Base-by-base conservation (phyloP, 805 yeast species). In the Kazachstania martiniae region DNA sequence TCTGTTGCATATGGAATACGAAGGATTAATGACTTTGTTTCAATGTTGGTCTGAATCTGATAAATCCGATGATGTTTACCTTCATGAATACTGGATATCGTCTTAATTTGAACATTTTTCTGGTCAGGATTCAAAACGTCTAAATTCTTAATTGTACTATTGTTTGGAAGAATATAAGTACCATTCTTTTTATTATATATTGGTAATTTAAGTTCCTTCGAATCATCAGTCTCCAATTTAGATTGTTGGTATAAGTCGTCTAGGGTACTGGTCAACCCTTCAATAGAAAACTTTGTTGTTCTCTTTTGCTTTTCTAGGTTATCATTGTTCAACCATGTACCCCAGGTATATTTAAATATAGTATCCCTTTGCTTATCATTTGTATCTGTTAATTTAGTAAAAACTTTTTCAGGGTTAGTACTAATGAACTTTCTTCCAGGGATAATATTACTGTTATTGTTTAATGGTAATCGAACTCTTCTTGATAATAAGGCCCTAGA, bases 51-150 rank as follows among this genome's bases (percentile, higher is more conserved):
- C 14, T 72, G 71, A 24, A 86, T 61, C 52, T 79, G 75, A 60
- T 87, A 89, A 38, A 89, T 65, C 52, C 95, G 71, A 61, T 89
- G 89, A 53, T 85, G 95, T 59, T 84, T 85, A 34, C 97, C 98
- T 57, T 89, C 97, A 51, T 84, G 94, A 38, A 85, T 69, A 34
- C 93, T 79, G 37, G 83, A 72, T 52, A 89, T 74, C 29, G 87
- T 75, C 47, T 74, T 77, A 43, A 85, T 65, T 32, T 64, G 56
- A 21, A 74, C 52, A 12, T 19, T 29, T 17, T 61, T 61, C 37
- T 70, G 70, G 18, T 58, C 62, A 3, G 65, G 63, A 25, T 58
- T 60, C 16, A 53, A 42, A 0, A 61, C 53, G 8, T 81, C 79
- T 25, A 75, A 40, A 18, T 63, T 45, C 8, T 58, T 48, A 8